These are phyloP conservation scores for Ganoderma resinaceum DNA, from an alignment of 1,284 basidiomycete genomes.

Conservation along the genomic window DNA sequence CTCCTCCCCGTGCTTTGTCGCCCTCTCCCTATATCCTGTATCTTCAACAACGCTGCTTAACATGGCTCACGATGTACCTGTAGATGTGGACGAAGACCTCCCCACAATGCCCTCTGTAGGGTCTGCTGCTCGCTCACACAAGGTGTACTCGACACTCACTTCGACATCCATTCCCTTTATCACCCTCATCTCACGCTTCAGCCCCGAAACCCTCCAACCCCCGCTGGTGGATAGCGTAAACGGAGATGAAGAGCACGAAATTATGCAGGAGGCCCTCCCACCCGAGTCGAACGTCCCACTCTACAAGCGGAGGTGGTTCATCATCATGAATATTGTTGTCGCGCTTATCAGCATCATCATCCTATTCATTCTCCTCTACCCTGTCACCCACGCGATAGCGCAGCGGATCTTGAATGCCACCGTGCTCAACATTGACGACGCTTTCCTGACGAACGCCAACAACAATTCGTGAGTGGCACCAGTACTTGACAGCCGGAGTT, in stretches of 20 bases:
- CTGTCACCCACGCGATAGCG: conserved; percentile 67
- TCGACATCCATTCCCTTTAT: not conserved
- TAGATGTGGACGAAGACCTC: not conserved
- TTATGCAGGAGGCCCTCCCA: not conserved
- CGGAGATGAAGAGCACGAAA: not conserved
- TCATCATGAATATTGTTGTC: conserved; percentile 47
- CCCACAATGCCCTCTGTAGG: not conserved
- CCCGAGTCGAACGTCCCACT: conserved; percentile 33
- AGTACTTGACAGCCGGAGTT: not conserved
- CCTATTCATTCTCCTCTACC: conserved; percentile 69
- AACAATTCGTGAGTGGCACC: conserved; percentile 57
- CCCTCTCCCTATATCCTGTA: not conserved
- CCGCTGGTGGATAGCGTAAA: not conserved
- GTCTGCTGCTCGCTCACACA: not conserved
- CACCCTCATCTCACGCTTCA: not conserved
- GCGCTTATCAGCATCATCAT: conserved; percentile 62
- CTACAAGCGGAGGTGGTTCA: conserved; percentile 53
- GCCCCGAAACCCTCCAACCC: not conserved
- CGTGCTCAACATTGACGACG: conserved; percentile 58
- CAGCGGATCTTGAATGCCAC: conserved; percentile 65
- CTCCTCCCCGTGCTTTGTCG: not conserved
- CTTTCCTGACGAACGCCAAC: conserved; percentile 54
- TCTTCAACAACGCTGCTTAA: not conserved
- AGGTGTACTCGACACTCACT: not conserved
- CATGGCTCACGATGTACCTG: not conserved